These are phyloP conservation scores for Coprinopsis sp. DNA, from an alignment of 768 basidiomycete genomes.

Conservation along the genomic window DNA sequence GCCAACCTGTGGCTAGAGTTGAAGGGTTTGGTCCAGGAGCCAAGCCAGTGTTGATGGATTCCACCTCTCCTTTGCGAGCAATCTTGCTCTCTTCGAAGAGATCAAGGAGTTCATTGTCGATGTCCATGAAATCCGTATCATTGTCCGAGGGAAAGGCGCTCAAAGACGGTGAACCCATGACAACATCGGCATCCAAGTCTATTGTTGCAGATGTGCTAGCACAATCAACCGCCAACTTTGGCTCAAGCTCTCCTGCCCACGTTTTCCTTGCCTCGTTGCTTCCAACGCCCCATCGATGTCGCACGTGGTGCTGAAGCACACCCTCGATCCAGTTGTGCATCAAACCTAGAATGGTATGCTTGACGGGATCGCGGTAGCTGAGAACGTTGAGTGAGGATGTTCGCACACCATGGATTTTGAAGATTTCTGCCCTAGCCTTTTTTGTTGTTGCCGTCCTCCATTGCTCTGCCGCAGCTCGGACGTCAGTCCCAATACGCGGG, in stretches of 20 bases:
- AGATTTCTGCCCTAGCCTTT: slow-evolving; percentile 10
- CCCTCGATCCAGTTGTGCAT: slow-evolving; percentile 26
- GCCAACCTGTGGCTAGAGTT: no score
- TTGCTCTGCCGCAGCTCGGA: slow-evolving; percentile 8
- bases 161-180: no score
- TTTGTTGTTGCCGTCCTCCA: slow-evolving; percentile 16
- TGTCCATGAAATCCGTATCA: no score
- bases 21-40: no score
- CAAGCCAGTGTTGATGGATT: no score
- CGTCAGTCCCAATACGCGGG: slow-evolving; percentile 10
- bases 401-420: slow-evolving; percentile 15
- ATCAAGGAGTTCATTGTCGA: no score
- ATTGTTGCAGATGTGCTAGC: background rate
- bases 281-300: slow-evolving; percentile 11
- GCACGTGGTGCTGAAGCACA: slow-evolving; percentile 15
- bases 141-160: no score
- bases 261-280: background rate
- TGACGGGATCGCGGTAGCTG: slow-evolving; percentile 19
- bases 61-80: no score
- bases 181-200: no score
- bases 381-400: slow-evolving; percentile 19
- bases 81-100: no score
- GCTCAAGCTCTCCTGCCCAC: background rate
- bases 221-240: background rate
- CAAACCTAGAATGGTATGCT: slow-evolving; percentile 18